phyloP scores from a whole-genome alignment of 1,284 basidiomycete species.

The Cystobasidium pallidum region DNA sequence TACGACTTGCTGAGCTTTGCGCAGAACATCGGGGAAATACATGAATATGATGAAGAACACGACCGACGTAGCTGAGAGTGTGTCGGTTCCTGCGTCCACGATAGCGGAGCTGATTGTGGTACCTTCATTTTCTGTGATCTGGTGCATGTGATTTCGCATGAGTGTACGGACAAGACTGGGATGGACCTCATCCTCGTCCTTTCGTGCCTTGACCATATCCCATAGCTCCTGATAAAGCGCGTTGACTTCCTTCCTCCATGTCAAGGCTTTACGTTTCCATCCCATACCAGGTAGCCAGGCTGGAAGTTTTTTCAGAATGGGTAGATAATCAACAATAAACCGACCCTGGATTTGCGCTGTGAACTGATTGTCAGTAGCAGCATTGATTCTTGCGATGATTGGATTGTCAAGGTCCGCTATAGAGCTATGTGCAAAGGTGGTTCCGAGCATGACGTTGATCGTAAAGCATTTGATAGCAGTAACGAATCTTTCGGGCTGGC shows the following conservation, averaged over 20 bases:
- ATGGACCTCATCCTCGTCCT: slow-evolving; percentile 9
- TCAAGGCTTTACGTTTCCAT: background rate
- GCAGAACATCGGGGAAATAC: slow-evolving; percentile 14
- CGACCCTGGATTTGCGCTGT: slow-evolving; percentile 13
- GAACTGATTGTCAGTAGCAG: slow-evolving; percentile 15
- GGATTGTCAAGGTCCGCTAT: slow-evolving; percentile 10
- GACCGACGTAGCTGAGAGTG: background rate
- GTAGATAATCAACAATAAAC: slow-evolving; percentile 16
- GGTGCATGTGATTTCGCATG: slow-evolving; percentile 13
- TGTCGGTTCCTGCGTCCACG: slow-evolving; percentile 21
- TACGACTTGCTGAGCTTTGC: slow-evolving; percentile 45
- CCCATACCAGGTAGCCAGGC: slow-evolving; percentile 27
- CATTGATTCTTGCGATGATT: slow-evolving; percentile 4
- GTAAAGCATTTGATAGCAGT: slow-evolving; percentile 7
- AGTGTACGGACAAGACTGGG: slow-evolving; percentile 8
- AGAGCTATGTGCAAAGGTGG: slow-evolving; percentile 1
- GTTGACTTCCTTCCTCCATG: slow-evolving; percentile 9
- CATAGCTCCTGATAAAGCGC: slow-evolving; percentile 11
- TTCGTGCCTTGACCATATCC: background rate
- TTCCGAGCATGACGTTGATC: slow-evolving; percentile 14
- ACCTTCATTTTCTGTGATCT: slow-evolving; percentile 3
- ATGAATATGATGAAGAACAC: slow-evolving; percentile 23
- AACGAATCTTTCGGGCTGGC: background rate
- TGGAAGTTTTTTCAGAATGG: slow-evolving; percentile 16
- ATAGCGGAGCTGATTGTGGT: slow-evolving; percentile 11